Evolutionary conservation across 805 yeast genomes (phyloP), one percentile per base, ranked within the genome.

Genomic region (Zygosaccharomyces rouxii): DNA sequence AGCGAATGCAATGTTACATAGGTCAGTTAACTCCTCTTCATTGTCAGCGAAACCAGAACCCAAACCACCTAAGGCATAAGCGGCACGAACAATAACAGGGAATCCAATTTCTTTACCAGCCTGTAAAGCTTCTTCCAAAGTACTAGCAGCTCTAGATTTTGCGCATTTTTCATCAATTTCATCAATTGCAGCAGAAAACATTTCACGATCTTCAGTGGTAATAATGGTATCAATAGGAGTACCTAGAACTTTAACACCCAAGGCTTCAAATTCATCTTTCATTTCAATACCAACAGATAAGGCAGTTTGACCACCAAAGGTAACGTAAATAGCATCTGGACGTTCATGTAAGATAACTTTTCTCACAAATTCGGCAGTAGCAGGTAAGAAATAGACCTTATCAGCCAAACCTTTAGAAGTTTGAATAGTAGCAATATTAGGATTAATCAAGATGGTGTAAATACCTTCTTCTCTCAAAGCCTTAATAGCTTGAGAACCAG

Each of bases 291-390:
- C 99, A 51, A 94, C 99, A 62, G 86, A 83, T 62, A 94, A 78
- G 35, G 97, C 99, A 39, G 99, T 94, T 75, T 94, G 99, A 64
- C 99, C 99, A 76, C 99, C 99, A 65, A 94, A 94, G 16, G 99
- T 94, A 66, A 87, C 86, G 73, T 89, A 90, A 59, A 94, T 92
- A 56, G 97, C 95, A 68, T 94, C 99, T 25, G 99, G 99, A 59
- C 87, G 84, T 74, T 94, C 99, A 69, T 87, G 86, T 67, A 86
- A 76, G 65, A 94, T 94, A 58, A 94, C 97, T 67, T 94, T 90
- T 62, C 98, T 81, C 50, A 94, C 97, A 62, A 90, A 94, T 55
- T 94, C 99, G 14, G 98, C 83, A 55, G 86, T 94, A 42, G 94
- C 99, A n/a, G 99, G 99, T 64, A 94, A 75, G 74, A 90, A 94